phyloP scores from a whole-genome alignment of 768 basidiomycete species.

The Scleroderma citrinum region DNA sequence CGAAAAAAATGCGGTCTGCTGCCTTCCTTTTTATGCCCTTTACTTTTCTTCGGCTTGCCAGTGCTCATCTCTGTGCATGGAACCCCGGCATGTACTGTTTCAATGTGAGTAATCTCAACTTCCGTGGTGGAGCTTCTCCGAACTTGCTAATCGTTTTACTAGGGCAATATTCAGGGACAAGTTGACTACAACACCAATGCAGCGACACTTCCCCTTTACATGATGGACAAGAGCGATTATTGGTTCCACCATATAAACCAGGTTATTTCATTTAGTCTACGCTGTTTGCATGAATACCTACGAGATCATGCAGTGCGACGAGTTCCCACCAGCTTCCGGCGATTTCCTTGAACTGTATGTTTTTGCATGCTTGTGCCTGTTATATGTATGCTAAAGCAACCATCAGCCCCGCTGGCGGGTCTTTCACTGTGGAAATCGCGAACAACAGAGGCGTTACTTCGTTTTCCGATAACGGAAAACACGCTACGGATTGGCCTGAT shows the following conservation, averaged over 20 bases:
- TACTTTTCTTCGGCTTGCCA: conserved; percentile 11
- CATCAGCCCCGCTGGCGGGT: conserved; percentile 42
- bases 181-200: conserved; percentile 35
- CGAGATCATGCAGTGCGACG: conserved; percentile 34
- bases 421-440: conserved; percentile 45
- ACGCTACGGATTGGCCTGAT: conserved; percentile 41
- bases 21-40: not conserved
- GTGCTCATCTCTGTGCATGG: conserved; percentile 40
- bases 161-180: conserved; percentile 25
- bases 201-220: conserved; percentile 39
- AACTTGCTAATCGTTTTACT: not conserved
- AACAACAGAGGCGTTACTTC: conserved; percentile 44
- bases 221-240: conserved; percentile 38
- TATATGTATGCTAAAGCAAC: not conserved
- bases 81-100: conserved; percentile 42
- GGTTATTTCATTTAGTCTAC: conserved; percentile 26
- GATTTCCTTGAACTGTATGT: conserved; percentile 40
- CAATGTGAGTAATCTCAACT: conserved; percentile 26
- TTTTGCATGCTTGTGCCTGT: not conserved
- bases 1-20: not conserved
- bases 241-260: conserved; percentile 28
- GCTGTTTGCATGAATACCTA: conserved; percentile 30
- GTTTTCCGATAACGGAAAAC: conserved; percentile 36
- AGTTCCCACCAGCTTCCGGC: conserved; percentile 39
- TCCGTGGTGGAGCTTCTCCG: not conserved